phyloP scores from a whole-genome alignment of 768 basidiomycete species.

The Leccinum variicolor region DNA sequence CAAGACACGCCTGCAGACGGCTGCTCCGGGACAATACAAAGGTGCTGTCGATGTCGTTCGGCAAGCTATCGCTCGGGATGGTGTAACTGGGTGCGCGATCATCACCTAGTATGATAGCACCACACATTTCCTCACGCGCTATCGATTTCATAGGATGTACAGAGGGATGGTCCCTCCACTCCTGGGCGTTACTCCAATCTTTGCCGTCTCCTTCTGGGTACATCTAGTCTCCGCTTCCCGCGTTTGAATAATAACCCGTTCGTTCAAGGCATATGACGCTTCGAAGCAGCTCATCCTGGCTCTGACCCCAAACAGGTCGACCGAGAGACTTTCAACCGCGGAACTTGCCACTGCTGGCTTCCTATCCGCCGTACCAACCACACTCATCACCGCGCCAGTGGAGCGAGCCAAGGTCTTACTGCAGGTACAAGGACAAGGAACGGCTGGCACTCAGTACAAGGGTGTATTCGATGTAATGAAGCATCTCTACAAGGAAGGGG shows the following conservation, averaged over 20 bases:
- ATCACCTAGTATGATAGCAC: not conserved
- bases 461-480: conserved; percentile 90
- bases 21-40: conserved; percentile 80
- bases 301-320: conserved; percentile 73
- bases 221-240: not conserved
- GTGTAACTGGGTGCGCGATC: conserved; percentile 70
- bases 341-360: conserved; percentile 95
- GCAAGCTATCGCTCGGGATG: conserved; percentile 89
- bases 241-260: conserved; percentile 8
- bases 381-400: conserved; percentile 90
- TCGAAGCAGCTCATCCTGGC: conserved; percentile 84
- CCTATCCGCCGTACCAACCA: conserved; percentile 89
- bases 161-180: conserved; percentile 93
- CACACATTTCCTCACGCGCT: not conserved
- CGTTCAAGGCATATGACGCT: conserved; percentile 79
- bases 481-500: conserved; percentile 92
- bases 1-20: conserved; percentile 95
- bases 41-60: conserved; percentile 93
- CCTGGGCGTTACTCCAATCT: conserved; percentile 95
- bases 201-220: conserved; percentile 98
- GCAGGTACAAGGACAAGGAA: conserved; percentile 92
- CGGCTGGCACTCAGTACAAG: conserved; percentile 67
- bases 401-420: conserved; percentile 96
- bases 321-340: conserved; percentile 55
- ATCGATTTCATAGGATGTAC: conserved; percentile 57